phyloP scores from a whole-genome alignment of 2,329 filamentous ascomycete genomes.

The Rhinocladiella similis region DNA sequence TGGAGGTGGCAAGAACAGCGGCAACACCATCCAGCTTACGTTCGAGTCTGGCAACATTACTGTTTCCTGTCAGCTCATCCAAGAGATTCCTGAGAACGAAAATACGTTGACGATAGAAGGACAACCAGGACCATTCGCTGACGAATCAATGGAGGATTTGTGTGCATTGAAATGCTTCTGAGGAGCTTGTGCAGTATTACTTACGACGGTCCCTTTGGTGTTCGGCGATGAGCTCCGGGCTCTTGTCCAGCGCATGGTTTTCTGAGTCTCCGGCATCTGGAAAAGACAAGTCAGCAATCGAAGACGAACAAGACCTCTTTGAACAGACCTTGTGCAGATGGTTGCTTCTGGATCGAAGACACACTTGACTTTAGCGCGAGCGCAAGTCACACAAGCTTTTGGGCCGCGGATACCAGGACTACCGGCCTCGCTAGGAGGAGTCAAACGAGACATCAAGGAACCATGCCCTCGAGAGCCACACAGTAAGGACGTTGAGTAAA shows the following conservation, averaged over 20 bases:
- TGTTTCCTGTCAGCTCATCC: not conserved
- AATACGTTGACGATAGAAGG: too few relatives aligned
- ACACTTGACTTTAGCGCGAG: conserved; percentile 22
- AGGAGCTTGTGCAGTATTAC: not conserved
- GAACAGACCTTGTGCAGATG: conserved; percentile 22
- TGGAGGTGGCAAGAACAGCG: conserved; percentile 26
- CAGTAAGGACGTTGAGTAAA: not conserved
- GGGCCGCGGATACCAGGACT: conserved; percentile 8
- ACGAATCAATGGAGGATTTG: too few relatives aligned
- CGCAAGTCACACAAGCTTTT: conserved; percentile 24
- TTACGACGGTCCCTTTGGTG: conserved; percentile 1
- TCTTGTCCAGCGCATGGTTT: conserved; percentile 6
- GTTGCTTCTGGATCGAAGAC: conserved; percentile 10
- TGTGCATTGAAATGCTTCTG: too few relatives aligned
- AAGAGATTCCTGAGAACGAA: too few relatives aligned
- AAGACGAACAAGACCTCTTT: not conserved
- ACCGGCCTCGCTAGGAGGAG: conserved; percentile 3
- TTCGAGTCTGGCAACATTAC: conserved; percentile 30
- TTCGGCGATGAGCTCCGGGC: conserved; percentile 28
- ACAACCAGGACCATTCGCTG: too few relatives aligned
- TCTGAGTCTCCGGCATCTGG: conserved; percentile 33
- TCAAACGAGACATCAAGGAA: not conserved
- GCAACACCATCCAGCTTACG: conserved; percentile 33
- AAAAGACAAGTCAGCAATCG: not conserved
- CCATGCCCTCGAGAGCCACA: not conserved